A percentile compares a stretch with the other conserved stretches of the same genome.
These are phyloP conservation scores for Neonectria magnoliae DNA, from an alignment of 2,329 filamentous ascomycete species.

Conservation along the genomic window DNA sequence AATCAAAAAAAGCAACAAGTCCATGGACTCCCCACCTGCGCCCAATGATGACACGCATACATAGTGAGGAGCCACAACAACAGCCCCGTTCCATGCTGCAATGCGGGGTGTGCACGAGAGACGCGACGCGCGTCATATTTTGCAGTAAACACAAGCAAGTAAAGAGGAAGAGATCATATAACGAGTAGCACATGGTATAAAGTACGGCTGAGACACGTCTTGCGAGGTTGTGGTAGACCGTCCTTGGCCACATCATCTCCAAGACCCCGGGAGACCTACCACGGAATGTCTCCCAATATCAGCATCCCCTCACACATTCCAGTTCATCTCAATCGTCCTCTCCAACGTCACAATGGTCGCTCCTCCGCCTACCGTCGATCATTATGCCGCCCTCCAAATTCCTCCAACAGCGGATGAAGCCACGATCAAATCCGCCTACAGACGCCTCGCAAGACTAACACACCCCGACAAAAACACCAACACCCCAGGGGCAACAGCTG, in stretches of 20 bases:
- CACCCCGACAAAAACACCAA: slow-evolving; percentile 8
- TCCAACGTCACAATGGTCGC: not conserved
- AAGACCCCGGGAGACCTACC: not conserved
- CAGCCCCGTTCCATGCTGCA: not conserved
- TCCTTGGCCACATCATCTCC: not conserved
- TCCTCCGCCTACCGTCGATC: not conserved
- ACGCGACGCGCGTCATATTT: not conserved
- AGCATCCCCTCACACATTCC: not conserved
- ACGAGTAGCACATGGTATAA: not conserved
- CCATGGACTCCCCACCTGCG: not conserved
- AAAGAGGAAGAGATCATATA: not conserved
- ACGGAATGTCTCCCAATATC: not conserved
- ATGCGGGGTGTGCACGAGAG: not conserved
- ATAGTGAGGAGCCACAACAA: not conserved
- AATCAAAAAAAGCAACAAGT: not conserved
- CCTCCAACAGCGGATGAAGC: not conserved
- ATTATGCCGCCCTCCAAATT: not conserved
- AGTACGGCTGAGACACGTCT: not conserved
- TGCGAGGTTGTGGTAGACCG: not conserved
- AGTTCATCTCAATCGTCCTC: not conserved
- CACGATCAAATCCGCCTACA: slow-evolving; percentile 7
- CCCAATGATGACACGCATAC: not conserved
- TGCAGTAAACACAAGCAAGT: not conserved
- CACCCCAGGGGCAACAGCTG: not conserved
- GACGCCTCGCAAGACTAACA: not conserved